Evolutionary conservation across 2,329 filamentous ascomycete species (phyloP), one percentile per base, ranked within the genome.

Genomic region (Pseudocercospora crystallina): DNA sequence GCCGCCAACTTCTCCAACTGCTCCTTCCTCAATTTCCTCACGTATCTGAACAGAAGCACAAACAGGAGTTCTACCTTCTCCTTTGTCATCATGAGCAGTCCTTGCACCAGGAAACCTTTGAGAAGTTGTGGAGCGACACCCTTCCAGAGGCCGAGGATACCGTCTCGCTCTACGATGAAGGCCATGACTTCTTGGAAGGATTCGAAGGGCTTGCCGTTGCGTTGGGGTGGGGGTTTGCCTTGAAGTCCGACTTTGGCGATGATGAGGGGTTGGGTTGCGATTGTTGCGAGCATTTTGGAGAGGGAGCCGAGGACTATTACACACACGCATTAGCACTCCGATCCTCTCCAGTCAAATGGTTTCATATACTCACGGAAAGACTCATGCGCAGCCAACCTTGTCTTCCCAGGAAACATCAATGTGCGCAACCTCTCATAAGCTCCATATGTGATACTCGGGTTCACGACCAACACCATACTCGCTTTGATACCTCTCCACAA

Each of bases 11-110:
- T 87, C 58, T 82, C 79, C 37, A 95, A 74, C 67, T 87, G 85
- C 59, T 86, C 79, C 38, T 84, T 80, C 62, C 82, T 83, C 50
- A 95, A 63, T 60, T 84, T 82, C 60, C 84, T 82, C 46, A 96
- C 67, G 63, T 94, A 95, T 62, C 89, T 83, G 71, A 96, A 85
- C 43, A 99, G 80, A 26, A 96, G 75, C 56, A 97, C 77, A 68
- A 96, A 97, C 38, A 90, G 69, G 12, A 97, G 75, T 70, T 97
- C 94, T 72, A 97, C 89, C 61, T 90, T 82, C 74, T 99, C 94
- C 75, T 99, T 99, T 41, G 90, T 94, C 90, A 96, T 99, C 94
- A 99, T 99, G 34, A 99, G 77, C 49, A 99, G 83, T 43, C 94
- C 94, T 68, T 99, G 94, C 2, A 99, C 94, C 42, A 99, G 69